These are phyloP conservation scores for Clarireedia hainanense DNA, from an alignment of 2,329 filamentous ascomycete genomes.

Conservation along the genomic window DNA sequence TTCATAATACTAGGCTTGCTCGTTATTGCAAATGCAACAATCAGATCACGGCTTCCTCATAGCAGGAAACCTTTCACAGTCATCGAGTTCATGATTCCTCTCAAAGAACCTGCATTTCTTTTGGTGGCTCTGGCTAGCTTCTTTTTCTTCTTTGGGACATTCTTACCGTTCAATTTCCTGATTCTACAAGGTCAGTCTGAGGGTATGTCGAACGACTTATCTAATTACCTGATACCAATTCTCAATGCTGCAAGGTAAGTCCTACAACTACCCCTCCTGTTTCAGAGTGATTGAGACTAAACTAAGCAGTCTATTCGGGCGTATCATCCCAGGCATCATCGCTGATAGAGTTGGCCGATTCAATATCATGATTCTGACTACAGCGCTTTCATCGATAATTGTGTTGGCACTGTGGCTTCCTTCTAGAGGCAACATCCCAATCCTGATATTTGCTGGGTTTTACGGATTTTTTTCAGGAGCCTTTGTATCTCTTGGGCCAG, in stretches of 20 bases:
- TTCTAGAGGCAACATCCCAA: constrained; percentile 21
- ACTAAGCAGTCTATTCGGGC: not conserved
- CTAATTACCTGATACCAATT: constrained; percentile 43
- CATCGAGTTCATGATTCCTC: not conserved
- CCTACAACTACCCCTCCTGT: not conserved
- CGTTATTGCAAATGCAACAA: not conserved
- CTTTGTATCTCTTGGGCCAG: too few relatives aligned
- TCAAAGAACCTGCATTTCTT: not conserved
- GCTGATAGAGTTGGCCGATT: constrained; percentile 45
- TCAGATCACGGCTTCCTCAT: not conserved
- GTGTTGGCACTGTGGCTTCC: constrained; percentile 55
- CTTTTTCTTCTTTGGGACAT: not conserved
- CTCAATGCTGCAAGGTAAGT: constrained; percentile 35
- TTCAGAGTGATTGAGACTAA: not conserved
- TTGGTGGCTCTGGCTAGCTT: not conserved
- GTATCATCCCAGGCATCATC: constrained; percentile 40
- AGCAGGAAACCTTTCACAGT: too few relatives aligned
- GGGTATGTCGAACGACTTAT: constrained; percentile 23
- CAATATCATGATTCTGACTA: constrained; percentile 32
- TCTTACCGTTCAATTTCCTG: not conserved
- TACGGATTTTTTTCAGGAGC: too few relatives aligned
- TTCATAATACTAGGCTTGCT: not conserved
- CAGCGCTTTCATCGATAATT: constrained; percentile 23
- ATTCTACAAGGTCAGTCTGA: not conserved
- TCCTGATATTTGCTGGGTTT: too few relatives aligned